Evolutionary conservation across 2,329 filamentous ascomycete species (phyloP).

Genomic region (Epichloe festucae): DNA sequence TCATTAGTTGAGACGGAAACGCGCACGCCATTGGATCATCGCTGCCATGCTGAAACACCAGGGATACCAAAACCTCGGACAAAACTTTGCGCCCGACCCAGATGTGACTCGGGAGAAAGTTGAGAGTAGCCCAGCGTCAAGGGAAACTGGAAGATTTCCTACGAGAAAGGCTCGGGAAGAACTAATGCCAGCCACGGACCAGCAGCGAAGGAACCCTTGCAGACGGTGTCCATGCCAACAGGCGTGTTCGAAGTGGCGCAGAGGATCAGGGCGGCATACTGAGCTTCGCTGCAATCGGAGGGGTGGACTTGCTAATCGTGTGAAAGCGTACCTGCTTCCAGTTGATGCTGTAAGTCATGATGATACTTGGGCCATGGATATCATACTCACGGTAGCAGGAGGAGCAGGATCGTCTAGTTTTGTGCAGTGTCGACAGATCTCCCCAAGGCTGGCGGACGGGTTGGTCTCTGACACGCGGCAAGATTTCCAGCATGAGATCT

Average conservation of each 20-base stretch:
- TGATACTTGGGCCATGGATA: background rate
- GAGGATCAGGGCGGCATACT: no score
- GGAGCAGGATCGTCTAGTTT: slow-evolving; percentile 12
- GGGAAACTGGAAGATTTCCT: no score
- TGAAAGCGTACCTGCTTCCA: background rate
- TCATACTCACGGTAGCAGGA: slow-evolving; percentile 5
- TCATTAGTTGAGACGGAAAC: background rate
- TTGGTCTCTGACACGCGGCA: background rate
- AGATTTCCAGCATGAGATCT: slow-evolving; percentile 25
- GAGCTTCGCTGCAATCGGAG: no score
- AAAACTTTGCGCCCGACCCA: background rate
- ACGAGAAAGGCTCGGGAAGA: no score
- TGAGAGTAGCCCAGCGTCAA: background rate
- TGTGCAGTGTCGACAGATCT: background rate
- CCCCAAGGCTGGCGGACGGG: no score
- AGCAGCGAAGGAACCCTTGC: no score
- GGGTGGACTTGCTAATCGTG: no score
- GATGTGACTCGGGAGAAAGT: background rate
- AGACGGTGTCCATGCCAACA: no score
- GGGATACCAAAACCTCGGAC: background rate
- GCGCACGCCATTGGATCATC: background rate
- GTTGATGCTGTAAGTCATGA: background rate
- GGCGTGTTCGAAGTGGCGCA: no score
- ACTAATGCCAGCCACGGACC: no score
- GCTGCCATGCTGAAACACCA: background rate